Conservation (phyloP, 495 filamentous ascomycete genomes). For the Neurospora sp. region DNA sequence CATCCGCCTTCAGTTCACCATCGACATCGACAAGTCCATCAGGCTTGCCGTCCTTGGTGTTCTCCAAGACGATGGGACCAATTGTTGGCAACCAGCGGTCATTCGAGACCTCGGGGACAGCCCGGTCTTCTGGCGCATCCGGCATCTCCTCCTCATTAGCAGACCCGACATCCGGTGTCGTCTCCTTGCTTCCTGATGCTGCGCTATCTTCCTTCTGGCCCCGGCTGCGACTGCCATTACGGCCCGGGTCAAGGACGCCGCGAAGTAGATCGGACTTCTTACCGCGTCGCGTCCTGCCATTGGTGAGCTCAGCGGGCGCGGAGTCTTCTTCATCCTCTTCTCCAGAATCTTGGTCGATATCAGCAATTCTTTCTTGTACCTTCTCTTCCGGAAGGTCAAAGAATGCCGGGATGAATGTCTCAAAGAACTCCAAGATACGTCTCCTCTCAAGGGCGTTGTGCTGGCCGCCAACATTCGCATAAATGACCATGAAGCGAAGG, state of each 20-base stretch:
- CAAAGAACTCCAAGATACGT: slow-evolving; percentile 71
- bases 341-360: slow-evolving; percentile 51
- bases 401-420: slow-evolving; percentile 79
- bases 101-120: slow-evolving; percentile 40
- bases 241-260: slow-evolving; percentile 69
- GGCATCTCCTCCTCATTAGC: slow-evolving; percentile 56
- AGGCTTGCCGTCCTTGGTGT: slow-evolving; percentile 24
- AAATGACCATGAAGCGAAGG: slow-evolving; percentile 67
- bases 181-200: slow-evolving; percentile 67
- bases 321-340: slow-evolving; percentile 65
- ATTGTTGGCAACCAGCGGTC: slow-evolving; percentile 44
- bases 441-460: slow-evolving; percentile 63
- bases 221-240: slow-evolving; percentile 50
- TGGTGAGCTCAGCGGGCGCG: slow-evolving; percentile 39
- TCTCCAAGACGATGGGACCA: slow-evolving; percentile 35
- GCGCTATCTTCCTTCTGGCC: slow-evolving; percentile 65
- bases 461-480: slow-evolving; percentile 55
- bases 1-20: slow-evolving; percentile 63
- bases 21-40: slow-evolving; percentile 34
- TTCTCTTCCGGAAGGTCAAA: slow-evolving; percentile 71
- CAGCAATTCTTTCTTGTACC: slow-evolving; percentile 67
- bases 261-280: slow-evolving; percentile 76
- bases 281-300: slow-evolving; percentile 53
- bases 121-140: slow-evolving; percentile 37
- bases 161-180: slow-evolving; percentile 72